Percentiles rank a stretch among this genome's conserved stretches.
phyloP scores from a whole-genome alignment of 1,139 yeast genomes.

The Arxiozyma bovina region DNA sequence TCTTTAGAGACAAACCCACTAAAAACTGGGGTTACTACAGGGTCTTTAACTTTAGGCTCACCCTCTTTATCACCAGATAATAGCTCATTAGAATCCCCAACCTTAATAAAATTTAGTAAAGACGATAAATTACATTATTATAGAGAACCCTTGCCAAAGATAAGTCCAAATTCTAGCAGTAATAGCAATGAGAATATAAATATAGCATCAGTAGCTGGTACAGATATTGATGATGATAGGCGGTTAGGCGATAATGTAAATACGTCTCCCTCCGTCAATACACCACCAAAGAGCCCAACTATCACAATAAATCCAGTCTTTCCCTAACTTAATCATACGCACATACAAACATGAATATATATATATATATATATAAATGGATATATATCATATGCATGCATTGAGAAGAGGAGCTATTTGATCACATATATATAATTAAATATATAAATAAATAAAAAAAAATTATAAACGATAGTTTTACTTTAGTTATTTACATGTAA shows the following conservation, averaged over 20 bases:
- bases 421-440: no score
- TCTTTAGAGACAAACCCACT: constrained; percentile 23
- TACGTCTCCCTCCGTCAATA: neutral
- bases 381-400: neutral
- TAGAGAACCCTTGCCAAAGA: constrained; percentile 27
- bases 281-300: constrained; percentile 17
- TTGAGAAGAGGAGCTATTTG: no score
- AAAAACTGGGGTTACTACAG: constrained; percentile 14
- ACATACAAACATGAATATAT: no score
- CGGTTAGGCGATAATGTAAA: neutral
- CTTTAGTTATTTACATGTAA: no score
- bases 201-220: neutral
- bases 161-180: neutral
- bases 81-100: constrained; percentile 23
- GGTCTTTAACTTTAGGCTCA: constrained; percentile 17
- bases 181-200: neutral
- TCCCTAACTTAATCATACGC: neutral
- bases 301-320: constrained; percentile 17
- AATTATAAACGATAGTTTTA: neutral
- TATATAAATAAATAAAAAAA: no score
- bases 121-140: constrained; percentile 23
- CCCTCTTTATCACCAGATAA: constrained; percentile 27
- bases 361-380: neutral
- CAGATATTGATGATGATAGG: neutral
- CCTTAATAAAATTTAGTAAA: constrained; percentile 22